Percentiles rank a stretch among this genome's conserved stretches.
Evolutionary conservation across 2,329 filamentous ascomycete genomes (phyloP).

Genomic region (Orbilia oligospora): DNA sequence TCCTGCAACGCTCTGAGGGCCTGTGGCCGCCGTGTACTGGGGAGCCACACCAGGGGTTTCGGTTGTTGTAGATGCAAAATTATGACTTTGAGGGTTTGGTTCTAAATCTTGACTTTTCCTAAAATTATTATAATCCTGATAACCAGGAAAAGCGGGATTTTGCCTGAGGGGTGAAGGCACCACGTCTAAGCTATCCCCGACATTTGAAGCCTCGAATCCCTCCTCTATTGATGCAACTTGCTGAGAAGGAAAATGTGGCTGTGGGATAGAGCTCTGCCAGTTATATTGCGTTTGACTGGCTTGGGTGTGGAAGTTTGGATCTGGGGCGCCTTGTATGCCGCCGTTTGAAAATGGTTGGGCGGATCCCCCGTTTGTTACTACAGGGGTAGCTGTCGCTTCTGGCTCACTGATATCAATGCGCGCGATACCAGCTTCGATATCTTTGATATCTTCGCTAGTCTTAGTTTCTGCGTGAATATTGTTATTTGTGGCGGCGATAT

Average conservation of each 20-base stretch:
- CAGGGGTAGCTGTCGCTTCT: neutral
- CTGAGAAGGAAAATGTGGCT: neutral
- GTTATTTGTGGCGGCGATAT: neutral
- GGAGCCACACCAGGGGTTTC: neutral
- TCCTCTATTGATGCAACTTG: neutral
- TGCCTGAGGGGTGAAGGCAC: constrained; percentile 28
- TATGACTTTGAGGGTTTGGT: neutral
- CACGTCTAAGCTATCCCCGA: neutral
- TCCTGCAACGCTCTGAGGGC: neutral
- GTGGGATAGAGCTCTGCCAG: neutral
- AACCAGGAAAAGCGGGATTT: constrained; percentile 38
- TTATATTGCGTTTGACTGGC: neutral
- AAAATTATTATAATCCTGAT: constrained; percentile 41
- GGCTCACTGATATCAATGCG: neutral
- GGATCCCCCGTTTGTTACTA: neutral
- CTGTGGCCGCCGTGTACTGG: neutral
- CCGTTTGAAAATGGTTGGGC: neutral
- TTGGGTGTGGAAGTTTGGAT: neutral
- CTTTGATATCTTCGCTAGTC: neutral
- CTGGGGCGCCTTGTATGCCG: neutral
- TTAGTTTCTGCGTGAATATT: too few relatives aligned
- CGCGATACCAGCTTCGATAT: too few relatives aligned
- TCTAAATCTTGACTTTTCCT: constrained; percentile 12
- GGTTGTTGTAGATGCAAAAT: neutral
- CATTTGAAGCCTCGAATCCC: neutral